Base-by-base conservation (phyloP, 768 basidiomycete species). In the Kwoniella shandongensis region DNA sequence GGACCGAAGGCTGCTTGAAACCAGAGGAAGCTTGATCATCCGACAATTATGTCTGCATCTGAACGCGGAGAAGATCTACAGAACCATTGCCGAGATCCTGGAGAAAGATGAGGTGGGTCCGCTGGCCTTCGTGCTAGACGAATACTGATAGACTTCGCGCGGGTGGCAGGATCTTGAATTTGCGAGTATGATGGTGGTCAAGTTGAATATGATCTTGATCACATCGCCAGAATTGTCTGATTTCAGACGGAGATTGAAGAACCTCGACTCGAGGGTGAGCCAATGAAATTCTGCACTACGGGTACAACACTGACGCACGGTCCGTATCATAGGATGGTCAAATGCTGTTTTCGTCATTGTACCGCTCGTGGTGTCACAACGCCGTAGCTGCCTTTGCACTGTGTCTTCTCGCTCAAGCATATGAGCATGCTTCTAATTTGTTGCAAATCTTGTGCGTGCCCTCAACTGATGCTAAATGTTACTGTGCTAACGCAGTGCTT, bases 361-460 rank as follows among this genome's bases (percentile, higher is more conserved):
- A 99, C 69, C 83, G 91, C 18, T 98, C 92, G 18, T 99, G 96
- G 96, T 98, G 92, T 74, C 96, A 99, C 67, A 97, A 97, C 70
- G 89, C 94, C 1, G 93, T 98, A 40, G 88, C 96, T 0, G 91
- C 91, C 1, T 96, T 99, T 73, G 91, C 96, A 1, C 81, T 99
- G 5, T 99, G 96, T 75, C 81, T 99, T 26, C 81, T 99, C 23
- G 96, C 96, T 4, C 96, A 99, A 75, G 94, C 96, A 2, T 99
- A 99, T 66, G 96, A 99, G 75, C 96, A 99, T 76, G 96, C 94
- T 1, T 94, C 91, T 20, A 97, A 93, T 75, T 82, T 99, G 3
- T 81, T 99, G 17, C 87, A 90, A 60, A 98, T 96, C 58, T 97
- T 99, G 94, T 92, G 73, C 57, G 86, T 10, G 11, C 45, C 12